Conservation (phyloP, 495 filamentous ascomycete species). For the Xylaria telfairii region DNA sequence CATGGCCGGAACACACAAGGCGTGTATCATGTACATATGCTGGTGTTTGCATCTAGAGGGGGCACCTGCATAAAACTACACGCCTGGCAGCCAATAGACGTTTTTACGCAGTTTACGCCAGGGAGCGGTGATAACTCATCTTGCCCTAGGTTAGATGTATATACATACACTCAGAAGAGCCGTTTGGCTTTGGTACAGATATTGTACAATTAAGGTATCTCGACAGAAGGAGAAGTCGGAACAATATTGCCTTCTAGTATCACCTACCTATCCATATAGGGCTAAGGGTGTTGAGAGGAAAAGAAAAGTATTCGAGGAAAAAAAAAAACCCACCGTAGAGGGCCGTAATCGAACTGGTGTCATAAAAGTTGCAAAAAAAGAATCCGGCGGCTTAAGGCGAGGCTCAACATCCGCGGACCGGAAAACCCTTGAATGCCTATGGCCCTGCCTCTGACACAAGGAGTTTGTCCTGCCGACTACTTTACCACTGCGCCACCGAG, state of each 20-base stretch:
- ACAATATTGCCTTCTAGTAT: neutral
- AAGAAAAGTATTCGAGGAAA: neutral
- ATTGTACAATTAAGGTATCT: neutral
- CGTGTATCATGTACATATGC: no score
- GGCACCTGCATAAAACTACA: no score
- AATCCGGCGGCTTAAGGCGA: neutral
- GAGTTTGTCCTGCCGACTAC: conserved; percentile 4
- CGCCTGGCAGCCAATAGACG: neutral
- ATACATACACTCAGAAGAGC: neutral
- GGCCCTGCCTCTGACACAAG: conserved; percentile 5
- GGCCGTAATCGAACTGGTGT: neutral
- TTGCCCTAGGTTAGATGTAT: neutral
- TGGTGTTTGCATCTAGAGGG: neutral
- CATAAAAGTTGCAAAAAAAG: neutral
- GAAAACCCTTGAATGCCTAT: conserved; percentile 6
- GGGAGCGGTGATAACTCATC: neutral
- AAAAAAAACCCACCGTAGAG: neutral
- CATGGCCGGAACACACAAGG: neutral
- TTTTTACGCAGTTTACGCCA: neutral
- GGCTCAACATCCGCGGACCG: conserved; percentile 1
- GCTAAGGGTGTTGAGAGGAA: neutral
- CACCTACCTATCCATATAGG: neutral
- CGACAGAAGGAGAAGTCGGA: neutral
- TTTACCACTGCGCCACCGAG: neutral
- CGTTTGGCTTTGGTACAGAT: neutral